Evolutionary conservation across 768 basidiomycete genomes (phyloP).

Genomic region (Coprinellus micaceus): DNA sequence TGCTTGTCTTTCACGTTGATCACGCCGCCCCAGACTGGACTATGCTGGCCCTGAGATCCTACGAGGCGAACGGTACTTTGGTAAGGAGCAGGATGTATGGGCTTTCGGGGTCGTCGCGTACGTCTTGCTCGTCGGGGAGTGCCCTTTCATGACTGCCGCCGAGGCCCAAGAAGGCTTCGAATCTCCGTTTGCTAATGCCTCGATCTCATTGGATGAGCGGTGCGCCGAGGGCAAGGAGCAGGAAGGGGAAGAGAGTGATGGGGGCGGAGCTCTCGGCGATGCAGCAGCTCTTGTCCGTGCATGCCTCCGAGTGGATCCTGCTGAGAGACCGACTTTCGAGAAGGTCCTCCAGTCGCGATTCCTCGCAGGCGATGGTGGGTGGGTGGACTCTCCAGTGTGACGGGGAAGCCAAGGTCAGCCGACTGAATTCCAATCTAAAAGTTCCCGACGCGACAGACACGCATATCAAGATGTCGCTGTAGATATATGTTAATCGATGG

Average conservation of each 20-base stretch:
- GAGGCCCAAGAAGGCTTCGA: constrained; percentile 85
- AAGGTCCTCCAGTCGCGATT: constrained; percentile 76
- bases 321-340: constrained; percentile 82
- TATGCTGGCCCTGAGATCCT: constrained; percentile 97
- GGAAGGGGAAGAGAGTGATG: constrained; percentile 77
- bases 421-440: background rate
- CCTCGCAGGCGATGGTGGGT: constrained; percentile 73
- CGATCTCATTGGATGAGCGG: constrained; percentile 74
- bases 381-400: constrained; percentile 40
- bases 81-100: constrained; percentile 98
- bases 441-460: constrained; percentile 3
- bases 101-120: constrained; percentile 96
- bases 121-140: constrained; percentile 89
- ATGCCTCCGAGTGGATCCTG: constrained; percentile 79
- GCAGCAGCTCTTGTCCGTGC: constrained; percentile 80
- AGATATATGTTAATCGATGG: constrained; percentile 16
- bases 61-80: constrained; percentile 89
- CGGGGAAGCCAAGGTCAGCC: background rate
- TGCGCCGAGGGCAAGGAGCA: constrained; percentile 70
- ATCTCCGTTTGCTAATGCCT: constrained; percentile 72
- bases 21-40: constrained; percentile 56
- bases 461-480: constrained; percentile 6
- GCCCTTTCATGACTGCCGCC: constrained; percentile 85
- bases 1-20: too few species aligned
- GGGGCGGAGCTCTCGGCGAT: constrained; percentile 80